Conservation (phyloP, 495 filamentous ascomycete genomes). For the Hyaloscypha variabilis region DNA sequence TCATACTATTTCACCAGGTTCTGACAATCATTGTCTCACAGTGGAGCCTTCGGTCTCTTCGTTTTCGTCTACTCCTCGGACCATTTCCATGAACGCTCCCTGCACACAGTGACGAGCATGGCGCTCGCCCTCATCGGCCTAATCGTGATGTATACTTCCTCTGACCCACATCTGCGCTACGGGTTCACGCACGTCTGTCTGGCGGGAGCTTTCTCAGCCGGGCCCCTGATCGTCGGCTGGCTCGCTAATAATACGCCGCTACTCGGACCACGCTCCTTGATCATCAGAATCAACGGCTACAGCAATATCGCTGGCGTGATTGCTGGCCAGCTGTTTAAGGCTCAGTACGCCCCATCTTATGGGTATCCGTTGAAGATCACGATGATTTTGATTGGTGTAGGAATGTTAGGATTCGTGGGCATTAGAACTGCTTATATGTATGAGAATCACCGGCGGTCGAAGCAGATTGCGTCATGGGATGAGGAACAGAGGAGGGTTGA, state of each 20-base stretch:
- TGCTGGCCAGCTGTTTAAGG: conserved; percentile 39
- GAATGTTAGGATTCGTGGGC: conserved; percentile 22
- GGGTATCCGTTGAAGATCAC: conserved; percentile 37
- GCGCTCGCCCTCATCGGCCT: background rate
- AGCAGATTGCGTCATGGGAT: background rate
- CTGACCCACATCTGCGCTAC: background rate
- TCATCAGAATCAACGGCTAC: conserved; percentile 38
- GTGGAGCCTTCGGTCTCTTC: background rate
- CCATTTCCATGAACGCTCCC: background rate
- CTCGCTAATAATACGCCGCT: background rate
- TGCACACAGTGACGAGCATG: background rate
- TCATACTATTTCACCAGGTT: background rate
- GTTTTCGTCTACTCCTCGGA: background rate
- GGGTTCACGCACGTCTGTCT: background rate
- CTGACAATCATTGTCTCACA: background rate
- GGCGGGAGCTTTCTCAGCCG: background rate
- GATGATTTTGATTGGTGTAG: conserved; percentile 36
- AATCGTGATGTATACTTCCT: background rate
- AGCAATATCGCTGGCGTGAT: conserved; percentile 42
- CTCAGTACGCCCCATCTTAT: conserved; percentile 38
- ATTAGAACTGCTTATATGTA: background rate
- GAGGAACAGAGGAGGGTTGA: background rate
- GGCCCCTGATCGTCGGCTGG: background rate
- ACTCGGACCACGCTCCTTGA: conserved; percentile 25
- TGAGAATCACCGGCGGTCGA: background rate